Conservation (phyloP, 225 moss, liverwort and hornwort genomes). For the Straminergon stramineum region DNA sequence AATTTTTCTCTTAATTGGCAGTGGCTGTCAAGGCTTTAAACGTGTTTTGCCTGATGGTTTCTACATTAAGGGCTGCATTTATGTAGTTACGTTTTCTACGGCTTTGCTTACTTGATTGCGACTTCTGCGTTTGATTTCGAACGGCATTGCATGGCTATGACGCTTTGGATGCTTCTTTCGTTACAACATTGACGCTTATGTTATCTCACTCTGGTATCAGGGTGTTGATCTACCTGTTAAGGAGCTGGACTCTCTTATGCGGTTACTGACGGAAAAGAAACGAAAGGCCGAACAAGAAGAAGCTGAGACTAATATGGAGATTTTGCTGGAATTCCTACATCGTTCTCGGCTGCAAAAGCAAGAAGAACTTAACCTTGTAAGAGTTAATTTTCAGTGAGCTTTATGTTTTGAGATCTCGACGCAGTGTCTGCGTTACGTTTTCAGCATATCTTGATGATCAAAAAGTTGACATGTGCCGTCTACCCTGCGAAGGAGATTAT, state of each 20-base stretch:
- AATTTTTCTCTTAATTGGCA: neutral
- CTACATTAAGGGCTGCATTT: neutral
- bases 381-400: neutral
- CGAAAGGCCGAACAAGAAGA: slow-evolving; percentile 90
- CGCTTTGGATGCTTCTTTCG: neutral
- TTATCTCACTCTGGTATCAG: slow-evolving; percentile 25
- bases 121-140: neutral
- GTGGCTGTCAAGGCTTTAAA: neutral
- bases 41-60: neutral
- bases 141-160: neutral
- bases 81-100: neutral
- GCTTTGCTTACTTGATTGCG: neutral
- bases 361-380: slow-evolving; percentile 70
- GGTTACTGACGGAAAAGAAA: slow-evolving; percentile 72
- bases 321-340: slow-evolving; percentile 72
- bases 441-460: neutral
- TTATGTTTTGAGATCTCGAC: neutral
- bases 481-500: neutral
- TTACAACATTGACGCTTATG: neutral
- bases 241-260: slow-evolving; percentile 74
- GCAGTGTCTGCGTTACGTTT: neutral
- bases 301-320: slow-evolving; percentile 90
- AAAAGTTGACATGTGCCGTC: neutral
- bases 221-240: slow-evolving; percentile 76
- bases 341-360: slow-evolving; percentile 79